Conservation (phyloP, 169 alveolate genomes). For the Plasmodium knowlesi region DNA sequence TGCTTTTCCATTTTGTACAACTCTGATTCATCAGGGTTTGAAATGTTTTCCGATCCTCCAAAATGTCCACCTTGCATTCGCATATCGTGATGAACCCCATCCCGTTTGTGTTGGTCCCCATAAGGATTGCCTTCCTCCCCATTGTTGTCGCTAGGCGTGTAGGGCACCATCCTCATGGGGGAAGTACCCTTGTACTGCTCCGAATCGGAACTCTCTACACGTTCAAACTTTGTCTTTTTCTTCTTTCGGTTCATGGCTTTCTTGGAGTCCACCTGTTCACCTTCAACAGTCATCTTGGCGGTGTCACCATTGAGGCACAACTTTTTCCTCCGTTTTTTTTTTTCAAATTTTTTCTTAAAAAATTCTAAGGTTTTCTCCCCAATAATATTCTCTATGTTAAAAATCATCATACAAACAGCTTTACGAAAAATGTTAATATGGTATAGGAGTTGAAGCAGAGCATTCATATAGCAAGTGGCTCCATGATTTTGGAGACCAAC, state of each 20-base stretch:
- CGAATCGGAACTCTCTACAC: background rate
- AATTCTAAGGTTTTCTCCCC: conserved; percentile 73
- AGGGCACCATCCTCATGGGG: conserved; percentile 3
- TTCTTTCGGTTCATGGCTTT: background rate
- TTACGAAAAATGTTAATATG: conserved; percentile 97
- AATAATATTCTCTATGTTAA: conserved; percentile 78
- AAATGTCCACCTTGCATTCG: background rate
- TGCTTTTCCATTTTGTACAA: background rate
- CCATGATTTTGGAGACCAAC: conserved; percentile 97
- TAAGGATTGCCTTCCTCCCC: background rate
- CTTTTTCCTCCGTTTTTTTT: conserved; percentile 14
- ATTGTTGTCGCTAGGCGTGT: background rate
- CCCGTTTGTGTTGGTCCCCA: background rate
- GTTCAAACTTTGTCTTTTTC: background rate
- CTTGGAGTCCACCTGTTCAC: background rate
- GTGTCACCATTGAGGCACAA: background rate
- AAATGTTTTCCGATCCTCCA: background rate
- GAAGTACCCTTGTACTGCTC: background rate
- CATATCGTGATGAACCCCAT: background rate
- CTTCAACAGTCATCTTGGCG: conserved; percentile 12
- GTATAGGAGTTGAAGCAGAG: conserved; percentile 96
- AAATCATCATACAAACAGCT: conserved; percentile 89
- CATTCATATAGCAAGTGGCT: conserved; percentile 99
- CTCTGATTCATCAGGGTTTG: background rate
- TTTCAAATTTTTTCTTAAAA: conserved; percentile 62